Evolutionary conservation across 2,329 filamentous ascomycete genomes (phyloP), one percentile per base, ranked within the genome.

Genomic region (Dendryphion nanum): DNA sequence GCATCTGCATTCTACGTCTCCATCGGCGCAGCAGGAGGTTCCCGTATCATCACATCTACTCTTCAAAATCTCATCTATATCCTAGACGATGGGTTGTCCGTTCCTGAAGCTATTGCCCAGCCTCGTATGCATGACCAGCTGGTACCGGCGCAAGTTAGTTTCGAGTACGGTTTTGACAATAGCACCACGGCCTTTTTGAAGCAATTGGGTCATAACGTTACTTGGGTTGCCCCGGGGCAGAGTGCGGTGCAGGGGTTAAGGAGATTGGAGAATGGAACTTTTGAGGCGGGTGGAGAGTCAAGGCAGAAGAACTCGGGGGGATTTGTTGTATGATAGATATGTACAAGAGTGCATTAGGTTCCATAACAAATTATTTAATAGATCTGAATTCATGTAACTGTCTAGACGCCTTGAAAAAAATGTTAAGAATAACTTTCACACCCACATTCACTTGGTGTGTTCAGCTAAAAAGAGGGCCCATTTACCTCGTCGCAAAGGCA

Each of bases 61-160:
- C 75, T 88, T 6, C 86, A 89, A 59, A 82, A 82, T 26, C 69
- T 89, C 4, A 83, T 86, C 68, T 78, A 88, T 55, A 74, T 87
- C 5, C 68, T 95, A 3, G 84, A 91, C 53, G 75, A 80, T 45
- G 71, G 72, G 12, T 70, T 82, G 64, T 78, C 75, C 0, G 73
- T 82, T 4, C 63, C 68, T 0, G 70, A 84, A 35, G 85, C 87
- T 0, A 71, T 94, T 12, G 72, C 71, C 0, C 64, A 76, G 53
- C 85, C 85, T 0, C 73, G 89, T 6, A 68, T 94, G 16, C 89
- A 95, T 57, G 87, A 95, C 57, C 89, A 95, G 67, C 71, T 95
- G 7, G 72, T 89, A 37, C 89, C 89, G 0, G 83, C 89, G 51
- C 66, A 68, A 33, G 76, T 82, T 2, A 70, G 69, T 0, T 82